Conservation (phyloP, 352 stramenopile species). For the Phytophthora sp. region DNA sequence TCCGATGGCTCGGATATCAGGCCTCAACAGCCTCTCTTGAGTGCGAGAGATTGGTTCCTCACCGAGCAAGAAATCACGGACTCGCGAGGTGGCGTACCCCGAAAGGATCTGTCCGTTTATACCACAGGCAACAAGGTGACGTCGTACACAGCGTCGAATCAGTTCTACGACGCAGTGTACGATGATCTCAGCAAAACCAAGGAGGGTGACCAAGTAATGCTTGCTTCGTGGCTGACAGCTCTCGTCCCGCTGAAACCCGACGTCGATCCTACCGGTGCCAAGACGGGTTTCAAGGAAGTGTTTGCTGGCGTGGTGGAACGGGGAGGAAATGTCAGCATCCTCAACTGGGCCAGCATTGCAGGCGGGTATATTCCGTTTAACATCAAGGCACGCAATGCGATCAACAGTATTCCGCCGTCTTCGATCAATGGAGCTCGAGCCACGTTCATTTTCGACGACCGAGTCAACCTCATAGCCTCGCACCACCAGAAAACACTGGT, state of each 20-base stretch:
- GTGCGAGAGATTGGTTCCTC: slow-evolving; percentile 38
- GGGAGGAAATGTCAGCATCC: slow-evolving; percentile 43
- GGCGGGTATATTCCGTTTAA: slow-evolving; percentile 38
- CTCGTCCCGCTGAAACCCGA: slow-evolving; percentile 46
- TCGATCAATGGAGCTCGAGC: slow-evolving; percentile 14
- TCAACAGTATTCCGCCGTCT: no score
- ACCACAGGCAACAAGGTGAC: slow-evolving; percentile 49
- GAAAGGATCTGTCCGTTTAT: slow-evolving; percentile 37
- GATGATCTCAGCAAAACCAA: slow-evolving; percentile 36
- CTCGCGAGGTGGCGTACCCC: no score
- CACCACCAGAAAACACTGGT: slow-evolving; percentile 64
- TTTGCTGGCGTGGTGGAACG: slow-evolving; percentile 33
- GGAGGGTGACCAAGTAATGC: slow-evolving; percentile 28
- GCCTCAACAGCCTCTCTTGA: slow-evolving; percentile 43
- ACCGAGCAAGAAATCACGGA: no score
- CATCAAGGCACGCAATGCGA: slow-evolving; percentile 38
- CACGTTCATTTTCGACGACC: slow-evolving; percentile 57
- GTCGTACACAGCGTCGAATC: slow-evolving; percentile 38
- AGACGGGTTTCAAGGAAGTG: slow-evolving; percentile 38
- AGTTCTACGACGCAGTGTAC: slow-evolving; percentile 51
- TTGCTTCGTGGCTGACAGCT: slow-evolving; percentile 52
- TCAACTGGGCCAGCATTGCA: slow-evolving; percentile 51
- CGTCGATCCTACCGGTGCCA: no score
- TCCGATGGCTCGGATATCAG: no score
- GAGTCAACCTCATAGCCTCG: no score